phyloP scores from a whole-genome alignment of 352 stramenopile genomes.

The Phytophthora rubi region DNA sequence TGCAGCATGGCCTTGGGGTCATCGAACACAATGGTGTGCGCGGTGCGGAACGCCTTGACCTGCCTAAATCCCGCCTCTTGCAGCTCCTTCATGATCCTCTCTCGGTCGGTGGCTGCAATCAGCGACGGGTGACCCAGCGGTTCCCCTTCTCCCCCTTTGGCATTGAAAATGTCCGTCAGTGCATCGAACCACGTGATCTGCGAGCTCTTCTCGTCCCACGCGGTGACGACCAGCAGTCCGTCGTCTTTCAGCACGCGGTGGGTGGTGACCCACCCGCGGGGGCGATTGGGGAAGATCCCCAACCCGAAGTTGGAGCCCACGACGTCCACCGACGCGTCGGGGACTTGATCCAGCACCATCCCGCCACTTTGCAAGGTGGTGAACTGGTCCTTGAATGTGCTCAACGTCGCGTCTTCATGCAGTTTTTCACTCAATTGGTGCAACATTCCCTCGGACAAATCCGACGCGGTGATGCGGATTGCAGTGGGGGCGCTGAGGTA shows the following conservation, averaged over 20 bases:
- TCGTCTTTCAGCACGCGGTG: constrained; percentile 48
- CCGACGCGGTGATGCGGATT: constrained; percentile 46
- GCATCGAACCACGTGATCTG: constrained; percentile 45
- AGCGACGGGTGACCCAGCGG: constrained; percentile 14
- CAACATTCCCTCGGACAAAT: constrained; percentile 53
- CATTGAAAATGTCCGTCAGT: constrained; percentile 42
- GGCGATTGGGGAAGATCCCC: constrained; percentile 49
- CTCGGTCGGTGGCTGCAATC: constrained; percentile 15
- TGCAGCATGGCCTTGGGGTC: constrained; percentile 33
- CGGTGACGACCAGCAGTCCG: constrained; percentile 48
- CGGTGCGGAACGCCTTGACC: constrained; percentile 32
- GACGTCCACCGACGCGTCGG: constrained; percentile 39
- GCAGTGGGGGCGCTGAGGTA: constrained; percentile 23
- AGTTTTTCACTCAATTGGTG: constrained; percentile 37
- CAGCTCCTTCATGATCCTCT: constrained; percentile 31
- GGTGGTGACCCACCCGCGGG: constrained; percentile 36
- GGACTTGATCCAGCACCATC: constrained; percentile 38
- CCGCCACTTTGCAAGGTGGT: constrained; percentile 51
- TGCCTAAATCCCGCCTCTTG: constrained; percentile 30
- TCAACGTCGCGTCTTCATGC: constrained; percentile 19
- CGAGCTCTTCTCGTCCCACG: constrained; percentile 47
- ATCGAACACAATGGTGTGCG: constrained; percentile 45
- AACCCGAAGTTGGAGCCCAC: constrained; percentile 57
- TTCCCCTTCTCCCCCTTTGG: constrained; percentile 16
- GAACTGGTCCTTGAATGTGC: constrained; percentile 31